Conservation (phyloP, 495 filamentous ascomycete species). For the Neurospora sp. region DNA sequence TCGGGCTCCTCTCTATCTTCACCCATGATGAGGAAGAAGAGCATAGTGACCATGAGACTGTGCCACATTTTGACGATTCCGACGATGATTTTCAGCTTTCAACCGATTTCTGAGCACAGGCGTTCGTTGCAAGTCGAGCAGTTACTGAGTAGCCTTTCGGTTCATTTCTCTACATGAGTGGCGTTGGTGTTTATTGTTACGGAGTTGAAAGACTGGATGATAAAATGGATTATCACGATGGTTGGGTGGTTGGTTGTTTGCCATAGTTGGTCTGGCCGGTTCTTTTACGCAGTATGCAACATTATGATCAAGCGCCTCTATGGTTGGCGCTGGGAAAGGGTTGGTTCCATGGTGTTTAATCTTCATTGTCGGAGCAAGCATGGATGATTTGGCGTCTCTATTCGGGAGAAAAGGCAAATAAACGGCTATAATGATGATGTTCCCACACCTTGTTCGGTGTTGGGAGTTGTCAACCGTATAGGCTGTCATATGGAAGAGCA, state of each 20-base stretch:
- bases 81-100: slow-evolving; percentile 34
- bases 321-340: not conserved
- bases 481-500: not conserved
- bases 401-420: not conserved
- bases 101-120: slow-evolving; percentile 22
- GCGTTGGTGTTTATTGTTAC: not conserved
- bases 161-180: not conserved
- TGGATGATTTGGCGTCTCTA: not conserved
- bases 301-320: not conserved
- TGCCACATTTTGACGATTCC: slow-evolving; percentile 16
- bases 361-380: not conserved
- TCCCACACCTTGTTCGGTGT: not conserved
- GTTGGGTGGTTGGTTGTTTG: not conserved
- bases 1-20: slow-evolving; percentile 34
- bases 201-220: not conserved
- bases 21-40: slow-evolving; percentile 28
- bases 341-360: not conserved
- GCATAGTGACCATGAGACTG: slow-evolving; percentile 10
- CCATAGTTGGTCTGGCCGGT: not conserved
- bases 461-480: not conserved
- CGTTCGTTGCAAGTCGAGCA: not conserved
- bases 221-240: not conserved
- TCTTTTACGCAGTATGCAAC: not conserved
- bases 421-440: not conserved
- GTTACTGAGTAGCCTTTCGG: not conserved